Conservation (phyloP, 2,329 filamentous ascomycete genomes). For the Nemania sp. region DNA sequence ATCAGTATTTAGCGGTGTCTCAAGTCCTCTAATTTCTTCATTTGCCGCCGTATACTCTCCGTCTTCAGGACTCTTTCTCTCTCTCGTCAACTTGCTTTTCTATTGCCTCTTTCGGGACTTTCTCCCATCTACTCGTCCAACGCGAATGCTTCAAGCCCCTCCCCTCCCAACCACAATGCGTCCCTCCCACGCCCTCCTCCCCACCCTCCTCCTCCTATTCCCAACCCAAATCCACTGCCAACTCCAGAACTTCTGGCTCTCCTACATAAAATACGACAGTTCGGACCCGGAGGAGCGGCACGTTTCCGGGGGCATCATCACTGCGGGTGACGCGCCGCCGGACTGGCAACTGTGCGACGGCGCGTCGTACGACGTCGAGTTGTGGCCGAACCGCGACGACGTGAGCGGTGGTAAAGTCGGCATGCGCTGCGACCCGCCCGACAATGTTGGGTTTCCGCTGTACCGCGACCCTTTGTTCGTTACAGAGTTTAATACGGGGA, state of each 20-base stretch:
- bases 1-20: too few relatives aligned
- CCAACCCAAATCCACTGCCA: background rate
- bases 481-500: conserved; percentile 27
- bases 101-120: too few relatives aligned
- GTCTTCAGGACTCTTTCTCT: too few relatives aligned
- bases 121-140: too few relatives aligned
- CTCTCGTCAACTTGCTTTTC: too few relatives aligned
- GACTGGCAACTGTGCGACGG: conserved; percentile 8
- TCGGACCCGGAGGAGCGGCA: conserved; percentile 5
- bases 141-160: too few relatives aligned
- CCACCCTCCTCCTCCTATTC: background rate
- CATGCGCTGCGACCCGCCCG: conserved; percentile 23
- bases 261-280: conserved; percentile 12
- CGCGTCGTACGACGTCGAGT: conserved; percentile 3
- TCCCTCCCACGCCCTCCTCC: too few relatives aligned
- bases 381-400: conserved; percentile 19
- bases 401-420: conserved; percentile 19
- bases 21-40: too few relatives aligned
- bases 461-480: conserved; percentile 22
- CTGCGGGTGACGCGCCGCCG: background rate
- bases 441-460: conserved; percentile 16
- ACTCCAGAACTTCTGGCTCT: background rate
- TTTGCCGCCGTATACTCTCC: too few relatives aligned
- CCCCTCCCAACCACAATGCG: too few relatives aligned
- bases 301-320: conserved; percentile 8